phyloP scores from a whole-genome alignment of 768 basidiomycete species.

The Kwoniella sp. region DNA sequence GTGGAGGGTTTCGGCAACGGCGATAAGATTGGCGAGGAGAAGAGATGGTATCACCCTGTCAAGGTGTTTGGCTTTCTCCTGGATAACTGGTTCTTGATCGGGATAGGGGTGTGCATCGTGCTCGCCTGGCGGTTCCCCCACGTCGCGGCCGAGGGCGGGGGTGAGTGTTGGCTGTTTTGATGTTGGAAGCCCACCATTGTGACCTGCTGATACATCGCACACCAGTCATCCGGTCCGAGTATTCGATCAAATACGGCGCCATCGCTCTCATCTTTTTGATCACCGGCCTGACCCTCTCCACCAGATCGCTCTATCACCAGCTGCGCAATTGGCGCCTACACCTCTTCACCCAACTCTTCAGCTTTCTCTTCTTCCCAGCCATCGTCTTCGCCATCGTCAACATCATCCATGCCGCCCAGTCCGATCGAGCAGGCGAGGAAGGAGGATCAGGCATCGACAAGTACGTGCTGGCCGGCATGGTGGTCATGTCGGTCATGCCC shows the following conservation, averaged over 20 bases:
- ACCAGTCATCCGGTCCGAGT: conserved; percentile 31
- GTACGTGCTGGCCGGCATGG: conserved; percentile 34
- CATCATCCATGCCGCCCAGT: conserved; percentile 24
- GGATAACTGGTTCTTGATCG: conserved; percentile 40
- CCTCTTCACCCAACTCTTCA: conserved; percentile 38
- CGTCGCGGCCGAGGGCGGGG: conserved; percentile 33
- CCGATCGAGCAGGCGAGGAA: conserved; percentile 5
- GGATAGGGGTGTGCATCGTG: conserved; percentile 32
- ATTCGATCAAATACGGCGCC: conserved; percentile 35
- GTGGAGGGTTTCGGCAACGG: too few relatives aligned
- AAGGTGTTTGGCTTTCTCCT: conserved; percentile 5
- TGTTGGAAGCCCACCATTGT: neutral
- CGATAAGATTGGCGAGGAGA: neutral
- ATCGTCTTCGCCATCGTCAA: conserved; percentile 37
- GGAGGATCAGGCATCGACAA: conserved; percentile 34
- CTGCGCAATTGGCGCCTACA: conserved; percentile 34
- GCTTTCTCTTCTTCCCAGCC: conserved; percentile 38
- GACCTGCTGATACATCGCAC: neutral
- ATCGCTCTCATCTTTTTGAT: conserved; percentile 42
- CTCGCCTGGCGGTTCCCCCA: conserved; percentile 41
- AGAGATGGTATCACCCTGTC: conserved; percentile 4
- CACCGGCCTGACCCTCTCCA: conserved; percentile 39
- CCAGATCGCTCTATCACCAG: conserved; percentile 29
- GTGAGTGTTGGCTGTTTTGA: conserved; percentile 10
- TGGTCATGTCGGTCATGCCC: conserved; percentile 36